These are phyloP conservation scores for Sphagnum tenellum DNA, from an alignment of 225 moss, liverwort and hornwort genomes.

Conservation along the genomic window DNA sequence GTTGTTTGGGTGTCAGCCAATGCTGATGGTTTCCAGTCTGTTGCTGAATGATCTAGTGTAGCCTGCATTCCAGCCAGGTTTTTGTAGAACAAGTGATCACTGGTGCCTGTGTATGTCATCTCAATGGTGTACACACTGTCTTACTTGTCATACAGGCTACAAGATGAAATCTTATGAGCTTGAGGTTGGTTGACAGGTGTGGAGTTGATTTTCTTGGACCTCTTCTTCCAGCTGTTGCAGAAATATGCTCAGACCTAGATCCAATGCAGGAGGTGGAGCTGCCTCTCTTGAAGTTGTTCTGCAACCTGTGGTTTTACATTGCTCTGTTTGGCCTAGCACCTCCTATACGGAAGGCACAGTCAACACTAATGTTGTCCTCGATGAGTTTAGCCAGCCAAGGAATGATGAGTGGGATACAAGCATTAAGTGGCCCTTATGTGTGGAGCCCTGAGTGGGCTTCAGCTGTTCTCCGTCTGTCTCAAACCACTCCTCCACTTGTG, in stretches of 20 bases:
- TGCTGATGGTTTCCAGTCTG: no score
- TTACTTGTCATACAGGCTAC: no score
- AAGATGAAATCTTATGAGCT: not conserved
- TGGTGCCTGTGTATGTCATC: no score
- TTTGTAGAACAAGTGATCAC: no score
- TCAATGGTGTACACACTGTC: no score
- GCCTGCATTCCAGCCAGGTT: no score
- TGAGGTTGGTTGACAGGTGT: slow-evolving; percentile 30
- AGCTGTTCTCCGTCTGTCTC: slow-evolving; percentile 60
- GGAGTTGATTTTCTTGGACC: slow-evolving; percentile 79
- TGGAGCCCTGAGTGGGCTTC: slow-evolving; percentile 56
- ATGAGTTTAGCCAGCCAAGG: slow-evolving; percentile 26
- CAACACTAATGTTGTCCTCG: slow-evolving; percentile 25
- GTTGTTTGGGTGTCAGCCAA: no score
- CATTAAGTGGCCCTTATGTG: slow-evolving; percentile 34
- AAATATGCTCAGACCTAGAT: slow-evolving; percentile 56
- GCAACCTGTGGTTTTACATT: slow-evolving; percentile 86
- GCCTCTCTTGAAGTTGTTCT: slow-evolving; percentile 58
- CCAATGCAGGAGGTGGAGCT: slow-evolving; percentile 53
- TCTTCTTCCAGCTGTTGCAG: slow-evolving; percentile 77
- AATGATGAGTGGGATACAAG: slow-evolving; percentile 20
- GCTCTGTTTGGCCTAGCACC: slow-evolving; percentile 80
- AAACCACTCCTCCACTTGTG: slow-evolving; percentile 80
- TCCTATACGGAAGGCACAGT: slow-evolving; percentile 45
- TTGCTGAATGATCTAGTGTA: no score